phyloP scores from a whole-genome alignment of 495 filamentous ascomycete genomes.

The Astrothelium subdiscretum region DNA sequence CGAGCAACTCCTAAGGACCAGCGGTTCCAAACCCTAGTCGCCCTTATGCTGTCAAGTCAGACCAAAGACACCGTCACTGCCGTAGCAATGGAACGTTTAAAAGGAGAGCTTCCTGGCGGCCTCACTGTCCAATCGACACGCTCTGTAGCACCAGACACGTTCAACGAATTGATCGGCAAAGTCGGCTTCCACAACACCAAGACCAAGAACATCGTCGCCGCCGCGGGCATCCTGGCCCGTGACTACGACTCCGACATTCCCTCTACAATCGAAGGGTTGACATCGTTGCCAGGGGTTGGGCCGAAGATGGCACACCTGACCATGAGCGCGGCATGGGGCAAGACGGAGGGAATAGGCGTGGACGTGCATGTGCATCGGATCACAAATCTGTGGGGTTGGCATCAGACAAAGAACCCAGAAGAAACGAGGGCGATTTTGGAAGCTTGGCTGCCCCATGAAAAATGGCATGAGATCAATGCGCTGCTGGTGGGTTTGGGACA shows the following conservation, averaged over 20 bases:
- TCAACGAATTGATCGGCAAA: constrained; percentile 71
- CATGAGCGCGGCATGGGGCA: constrained; percentile 58
- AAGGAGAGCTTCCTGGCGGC: constrained; percentile 56
- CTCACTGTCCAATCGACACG: constrained; percentile 74
- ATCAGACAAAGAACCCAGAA: constrained; percentile 73
- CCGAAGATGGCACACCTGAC: constrained; percentile 97
- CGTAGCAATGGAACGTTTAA: constrained; percentile 66
- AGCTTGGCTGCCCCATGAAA: constrained; percentile 73
- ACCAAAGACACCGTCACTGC: constrained; percentile 94
- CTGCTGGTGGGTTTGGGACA: constrained; percentile 86
- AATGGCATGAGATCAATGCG: constrained; percentile 92
- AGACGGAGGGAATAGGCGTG: constrained; percentile 51
- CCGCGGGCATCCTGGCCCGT: constrained; percentile 62
- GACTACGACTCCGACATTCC: constrained; percentile 69
- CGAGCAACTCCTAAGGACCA: constrained; percentile 46
- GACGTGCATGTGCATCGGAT: constrained; percentile 74
- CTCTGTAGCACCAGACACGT: constrained; percentile 49
- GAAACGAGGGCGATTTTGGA: constrained; percentile 70
- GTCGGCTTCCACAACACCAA: constrained; percentile 97
- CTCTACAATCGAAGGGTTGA: constrained; percentile 62
- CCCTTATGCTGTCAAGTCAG: constrained; percentile 92
- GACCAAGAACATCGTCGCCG: constrained; percentile 74
- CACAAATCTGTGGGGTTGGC: constrained; percentile 93
- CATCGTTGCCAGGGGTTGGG: constrained; percentile 78
- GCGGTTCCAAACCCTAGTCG: constrained; percentile 82